Base-by-base conservation (phyloP, 2,329 filamentous ascomycete species). In the Penicillium sp. region DNA sequence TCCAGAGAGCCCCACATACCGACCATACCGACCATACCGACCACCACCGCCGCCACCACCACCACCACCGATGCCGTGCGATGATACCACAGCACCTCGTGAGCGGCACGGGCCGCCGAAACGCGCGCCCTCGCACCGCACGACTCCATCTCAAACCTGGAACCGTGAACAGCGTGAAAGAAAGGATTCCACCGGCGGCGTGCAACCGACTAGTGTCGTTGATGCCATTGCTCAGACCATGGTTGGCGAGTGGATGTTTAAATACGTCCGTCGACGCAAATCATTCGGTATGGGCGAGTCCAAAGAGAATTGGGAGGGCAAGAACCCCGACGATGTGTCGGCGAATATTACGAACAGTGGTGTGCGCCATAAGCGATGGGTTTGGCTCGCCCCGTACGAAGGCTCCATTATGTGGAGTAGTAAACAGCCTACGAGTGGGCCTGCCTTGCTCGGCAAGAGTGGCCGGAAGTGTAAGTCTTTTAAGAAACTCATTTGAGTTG, bases 211-310 rank as follows among this genome's bases (percentile, higher is more conserved):
- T 0, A 89, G 87, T 44, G 91, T 97, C 15, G 93, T 99, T 6
- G 94, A 97, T 77, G 92, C 94, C 4, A 97, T 99, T 74, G 93
- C 94, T 1, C 93, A 96, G 71, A 96, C 93, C 0, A 99, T 99
- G 94, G 91, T 99, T 31, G 94, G 94, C 38, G 94, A 97, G 60
- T 78, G 74, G 77, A 79, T 78, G 77, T 78, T 73, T 71, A 81
- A 81, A 62, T 81, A 81, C 59, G 75, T 81, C 29, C 72, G 72
- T 56, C 72, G 73, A 60, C 86, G 93, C 64, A 97, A 93, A 77
- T 96, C 93, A 0, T 97, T 99, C 72, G 91, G 91, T 21, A 86
- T 93, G 53, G 75, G 80, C 36, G 78, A 83, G 36, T 56, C 69
- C 44, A 75, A 75, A 53, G 74, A 76, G 19, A 67, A 62, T 23